Evolutionary conservation across 495 filamentous ascomycete genomes (phyloP).

Genomic region (Aspergillus sclerotiicarbonarius): DNA sequence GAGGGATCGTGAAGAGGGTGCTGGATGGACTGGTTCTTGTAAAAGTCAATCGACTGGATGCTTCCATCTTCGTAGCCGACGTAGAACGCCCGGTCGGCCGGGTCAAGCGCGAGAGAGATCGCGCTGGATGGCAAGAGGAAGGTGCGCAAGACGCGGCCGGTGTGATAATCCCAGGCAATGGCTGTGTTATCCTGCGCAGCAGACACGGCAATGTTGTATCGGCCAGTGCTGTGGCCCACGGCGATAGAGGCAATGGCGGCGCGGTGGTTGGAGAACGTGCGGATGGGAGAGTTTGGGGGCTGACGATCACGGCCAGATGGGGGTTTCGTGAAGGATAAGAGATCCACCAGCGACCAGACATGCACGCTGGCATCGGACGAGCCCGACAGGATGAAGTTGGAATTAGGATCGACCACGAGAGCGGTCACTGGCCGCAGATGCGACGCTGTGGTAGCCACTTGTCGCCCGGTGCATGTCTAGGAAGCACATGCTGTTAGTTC

Average conservation of each 20-base stretch:
- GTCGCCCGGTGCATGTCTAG: conserved; percentile 80
- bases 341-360: conserved; percentile 76
- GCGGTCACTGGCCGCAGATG: conserved; percentile 84
- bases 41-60: conserved; percentile 78
- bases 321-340: conserved; percentile 64
- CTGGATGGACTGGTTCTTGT: conserved; percentile 50
- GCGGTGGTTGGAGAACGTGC: conserved; percentile 74
- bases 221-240: conserved; percentile 63
- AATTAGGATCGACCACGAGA: conserved; percentile 67
- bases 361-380: conserved; percentile 86
- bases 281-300: conserved; percentile 52
- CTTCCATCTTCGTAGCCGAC: conserved; percentile 81
- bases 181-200: conserved; percentile 77
- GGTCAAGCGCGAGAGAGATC: conserved; percentile 72
- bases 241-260: conserved; percentile 71
- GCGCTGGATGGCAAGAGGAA: conserved; percentile 73
- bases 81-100: conserved; percentile 78
- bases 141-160: conserved; percentile 70
- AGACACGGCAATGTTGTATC: conserved; percentile 73
- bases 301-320: conserved; percentile 34
- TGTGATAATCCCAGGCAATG: conserved; percentile 86
- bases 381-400: conserved; percentile 79
- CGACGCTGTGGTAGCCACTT: conserved; percentile 79
- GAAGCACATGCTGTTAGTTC: background rate
- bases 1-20: conserved; percentile 55